Conservation (phyloP, 352 stramenopile species). For the Thraustotheca clavata region DNA sequence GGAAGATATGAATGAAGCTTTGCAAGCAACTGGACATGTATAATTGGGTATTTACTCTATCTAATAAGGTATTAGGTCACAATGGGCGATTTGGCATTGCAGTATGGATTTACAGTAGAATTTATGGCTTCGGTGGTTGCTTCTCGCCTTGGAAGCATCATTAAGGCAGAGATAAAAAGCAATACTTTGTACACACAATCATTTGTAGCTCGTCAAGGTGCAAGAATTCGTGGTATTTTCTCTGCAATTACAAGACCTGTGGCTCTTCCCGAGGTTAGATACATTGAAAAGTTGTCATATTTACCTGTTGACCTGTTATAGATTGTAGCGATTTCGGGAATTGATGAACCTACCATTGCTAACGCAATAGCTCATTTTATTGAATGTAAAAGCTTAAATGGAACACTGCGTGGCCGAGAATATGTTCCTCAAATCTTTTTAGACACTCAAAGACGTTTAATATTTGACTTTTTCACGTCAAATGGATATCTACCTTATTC, state of each 20-base stretch:
- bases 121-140: conserved; percentile 72
- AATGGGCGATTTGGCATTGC: conserved; percentile 64
- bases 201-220: conserved; percentile 56
- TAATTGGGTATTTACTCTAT: neutral
- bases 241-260: conserved; percentile 50
- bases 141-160: conserved; percentile 45
- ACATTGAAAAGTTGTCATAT: conserved; percentile 22
- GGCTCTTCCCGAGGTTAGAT: conserved; percentile 58
- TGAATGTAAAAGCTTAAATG: conserved; percentile 41
- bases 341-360: conserved; percentile 59
- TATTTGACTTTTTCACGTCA: conserved; percentile 82
- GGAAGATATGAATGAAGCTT: conserved; percentile 62
- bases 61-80: conserved; percentile 23
- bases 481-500: conserved; percentile 69
- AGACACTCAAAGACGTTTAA: conserved; percentile 53
- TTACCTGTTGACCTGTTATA: neutral
- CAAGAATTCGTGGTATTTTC: conserved; percentile 57
- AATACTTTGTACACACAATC: conserved; percentile 73
- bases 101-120: conserved; percentile 75
- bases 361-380: conserved; percentile 55
- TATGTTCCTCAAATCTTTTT: conserved; percentile 77
- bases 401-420: conserved; percentile 52
- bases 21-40: conserved; percentile 60
- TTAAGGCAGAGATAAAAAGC: conserved; percentile 43
- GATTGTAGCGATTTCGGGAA: conserved; percentile 20